Conservation (phyloP, 192 early-diverging fungal genomes). For the Jimgerdemannia lactiflua region DNA sequence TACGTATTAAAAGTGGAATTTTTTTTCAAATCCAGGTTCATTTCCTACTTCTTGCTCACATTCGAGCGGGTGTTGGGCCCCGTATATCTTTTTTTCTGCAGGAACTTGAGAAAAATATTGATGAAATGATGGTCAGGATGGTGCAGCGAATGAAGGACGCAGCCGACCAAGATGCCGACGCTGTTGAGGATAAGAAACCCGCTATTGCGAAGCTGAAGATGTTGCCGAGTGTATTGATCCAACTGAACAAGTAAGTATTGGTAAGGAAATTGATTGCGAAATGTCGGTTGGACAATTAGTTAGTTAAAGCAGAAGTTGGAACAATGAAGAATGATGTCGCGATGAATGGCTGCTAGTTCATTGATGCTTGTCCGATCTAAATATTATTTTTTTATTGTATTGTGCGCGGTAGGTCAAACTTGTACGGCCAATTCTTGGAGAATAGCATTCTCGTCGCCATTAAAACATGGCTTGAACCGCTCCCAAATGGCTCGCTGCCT, state of each 20-base stretch:
- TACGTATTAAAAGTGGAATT: slow-evolving; percentile 1
- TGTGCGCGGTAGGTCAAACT: slow-evolving; percentile 40
- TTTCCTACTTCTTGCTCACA: no score
- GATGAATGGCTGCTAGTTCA: no score
- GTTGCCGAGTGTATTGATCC: slow-evolving; percentile 48
- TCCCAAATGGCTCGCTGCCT: slow-evolving; percentile 85
- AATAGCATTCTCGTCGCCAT: slow-evolving; percentile 83
- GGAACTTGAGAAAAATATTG: slow-evolving; percentile 25
- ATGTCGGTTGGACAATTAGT: background rate
- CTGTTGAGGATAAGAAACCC: slow-evolving; percentile 54
- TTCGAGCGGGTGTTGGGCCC: background rate
- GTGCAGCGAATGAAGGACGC: slow-evolving; percentile 47
- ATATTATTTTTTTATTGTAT: background rate
- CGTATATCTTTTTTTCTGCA: background rate
- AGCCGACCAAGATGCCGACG: slow-evolving; percentile 58
- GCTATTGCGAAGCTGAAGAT: slow-evolving; percentile 70
- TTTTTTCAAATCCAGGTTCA: background rate
- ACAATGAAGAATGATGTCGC: no score
- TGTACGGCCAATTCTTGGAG: slow-evolving; percentile 76
- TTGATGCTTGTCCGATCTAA: no score
- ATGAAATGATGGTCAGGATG: slow-evolving; percentile 32
- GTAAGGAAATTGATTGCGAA: background rate
- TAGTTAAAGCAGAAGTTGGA: no score
- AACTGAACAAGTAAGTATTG: slow-evolving; percentile 52
- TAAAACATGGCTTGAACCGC: slow-evolving; percentile 87